Base-by-base conservation (phyloP, 768 basidiomycete genomes). In the Pleurotus tuoliensis region DNA sequence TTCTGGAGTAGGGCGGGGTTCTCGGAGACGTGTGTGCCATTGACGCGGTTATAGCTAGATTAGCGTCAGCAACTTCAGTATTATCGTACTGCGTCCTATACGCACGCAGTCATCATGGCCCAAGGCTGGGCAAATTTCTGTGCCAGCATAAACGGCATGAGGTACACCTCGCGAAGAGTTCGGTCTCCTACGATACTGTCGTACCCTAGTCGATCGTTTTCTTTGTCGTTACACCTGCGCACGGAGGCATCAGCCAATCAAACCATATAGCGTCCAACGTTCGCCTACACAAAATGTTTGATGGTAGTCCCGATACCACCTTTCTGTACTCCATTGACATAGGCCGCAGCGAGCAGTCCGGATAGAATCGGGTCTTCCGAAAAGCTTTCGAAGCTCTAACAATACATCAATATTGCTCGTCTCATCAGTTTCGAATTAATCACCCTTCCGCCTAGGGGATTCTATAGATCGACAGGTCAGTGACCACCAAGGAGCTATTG, bases 341-440 rank as follows among this genome's bases (percentile, higher is more conserved):
- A 92, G 13, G 86, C 78, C 0, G 87, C 80, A 2, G 88, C 81
- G 15, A 89, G 77, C 60, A 80, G 73, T 6, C 90, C 91, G 5
- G 87, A 88, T 4, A 92, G 76, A 58, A 80, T 70, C 0, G 90
- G 90, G 59, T 92, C 90, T 63, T 92, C 88, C 0, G 89, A 87
- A 70, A 89, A 90, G 55, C 83, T 85, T 65, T 90, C 89, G 62
- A 90, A 89, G 66, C 84, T 79, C 84, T 87, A 58, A 5, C 27
- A 16, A 57, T 1, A 18, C 22, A 34, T 37, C 8, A 47, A 51
- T 55, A 58, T 34, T 47, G 12, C 18, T 54, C 13, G 27, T 44
- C 46, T 24, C 24, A 18, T 3, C 20, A 58, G 53, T 24, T 58
- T 15, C n/a, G 34, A 46, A 25, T 25, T 11, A 62, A 74, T 61